Percentiles rank a stretch among this genome's conserved stretches.
These are phyloP conservation scores for Nigrograna mackinnonii DNA, from an alignment of 2,329 filamentous ascomycete species.

Conservation along the genomic window DNA sequence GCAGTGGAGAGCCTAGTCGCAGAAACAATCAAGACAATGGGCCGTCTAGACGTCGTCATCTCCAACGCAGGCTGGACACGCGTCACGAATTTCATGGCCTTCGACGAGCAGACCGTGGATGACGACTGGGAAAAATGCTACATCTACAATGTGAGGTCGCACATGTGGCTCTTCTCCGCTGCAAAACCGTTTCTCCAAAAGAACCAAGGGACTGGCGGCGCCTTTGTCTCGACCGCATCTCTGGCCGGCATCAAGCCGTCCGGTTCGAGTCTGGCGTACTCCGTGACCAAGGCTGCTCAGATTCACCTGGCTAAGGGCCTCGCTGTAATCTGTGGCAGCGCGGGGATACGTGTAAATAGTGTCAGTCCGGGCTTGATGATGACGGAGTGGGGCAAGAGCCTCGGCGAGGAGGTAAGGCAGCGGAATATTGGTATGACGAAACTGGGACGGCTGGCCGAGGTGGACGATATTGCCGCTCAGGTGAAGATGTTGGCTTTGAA, in stretches of 20 bases:
- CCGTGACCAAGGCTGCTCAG: constrained; percentile 76
- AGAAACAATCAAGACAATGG: constrained; percentile 50
- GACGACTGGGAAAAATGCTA: constrained; percentile 70
- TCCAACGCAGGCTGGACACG: constrained; percentile 65
- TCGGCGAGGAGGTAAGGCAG: constrained; percentile 49
- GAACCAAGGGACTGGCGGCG: constrained; percentile 62
- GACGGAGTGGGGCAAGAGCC: constrained; percentile 58
- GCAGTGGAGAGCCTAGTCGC: constrained; percentile 47
- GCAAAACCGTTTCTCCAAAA: constrained; percentile 62
- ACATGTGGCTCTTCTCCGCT: constrained; percentile 57
- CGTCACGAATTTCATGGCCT: constrained; percentile 60
- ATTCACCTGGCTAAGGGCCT: constrained; percentile 69
- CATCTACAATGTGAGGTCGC: constrained; percentile 62
- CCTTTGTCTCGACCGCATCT: constrained; percentile 67
- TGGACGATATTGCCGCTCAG: constrained; percentile 50
- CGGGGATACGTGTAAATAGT: constrained; percentile 67
- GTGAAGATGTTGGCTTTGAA: constrained; percentile 38
- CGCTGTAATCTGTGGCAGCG: constrained; percentile 62
- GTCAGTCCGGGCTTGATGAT: constrained; percentile 66
- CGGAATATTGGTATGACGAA: constrained; percentile 47
- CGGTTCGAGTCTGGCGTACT: constrained; percentile 72
- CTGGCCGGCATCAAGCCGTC: constrained; percentile 66
- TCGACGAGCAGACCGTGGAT: constrained; percentile 61
- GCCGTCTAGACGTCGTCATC: constrained; percentile 52
- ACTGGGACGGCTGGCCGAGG: constrained; percentile 56